Base-by-base conservation (phyloP, 2,329 filamentous ascomycete genomes). In the Pseudogymnoascus sp. region DNA sequence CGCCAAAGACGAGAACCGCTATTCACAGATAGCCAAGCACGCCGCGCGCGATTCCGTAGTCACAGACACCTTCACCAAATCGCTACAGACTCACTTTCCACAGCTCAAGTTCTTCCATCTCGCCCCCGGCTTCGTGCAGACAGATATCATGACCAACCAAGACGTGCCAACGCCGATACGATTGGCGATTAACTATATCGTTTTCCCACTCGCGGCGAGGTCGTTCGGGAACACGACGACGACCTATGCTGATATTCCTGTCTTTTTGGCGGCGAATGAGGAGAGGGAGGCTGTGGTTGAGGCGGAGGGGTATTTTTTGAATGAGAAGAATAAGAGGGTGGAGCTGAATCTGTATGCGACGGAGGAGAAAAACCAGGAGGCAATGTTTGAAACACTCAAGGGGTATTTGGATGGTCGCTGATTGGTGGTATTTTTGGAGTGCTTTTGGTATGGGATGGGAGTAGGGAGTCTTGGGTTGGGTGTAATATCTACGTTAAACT, bases 381-480 rank as follows among this genome's bases (percentile, higher is more conserved):
- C 46, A 5, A 28, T 56, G n/a, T 56, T 56, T 18, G 46, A 56
- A n/a, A 56, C 1, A 5, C n/a, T 56, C 9, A 56, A 34, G 25
- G 46, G 46, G 9, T 56, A 56, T 12, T 56, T 56, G 25, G 46
- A 56, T 34, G 28, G 46, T 34, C 46, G n/a, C n/a, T 56, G 46
- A 56, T 56, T 31, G 14, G 11, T 56, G 46, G n/a, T 56, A 12
- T 31, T 12, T 56, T 12, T 28, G n/a, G 25, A 1, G 7, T 31
- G 23, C n/a, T 56, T 3, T 12, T 14, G 9, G n/a, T 18, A 34
- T 56, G n/a, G 46, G n/a, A 34, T 56, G 25, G 46, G 25, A 56
- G 25, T 18, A 3, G 23, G n/a, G 25, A 53, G 25, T 28, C 23
- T 11, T 16, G 43, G 43, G 23, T n/a, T 53, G 8, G 23, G 7